phyloP scores from a whole-genome alignment of 2,329 filamentous ascomycete genomes.

The Trichophyton simii region DNA sequence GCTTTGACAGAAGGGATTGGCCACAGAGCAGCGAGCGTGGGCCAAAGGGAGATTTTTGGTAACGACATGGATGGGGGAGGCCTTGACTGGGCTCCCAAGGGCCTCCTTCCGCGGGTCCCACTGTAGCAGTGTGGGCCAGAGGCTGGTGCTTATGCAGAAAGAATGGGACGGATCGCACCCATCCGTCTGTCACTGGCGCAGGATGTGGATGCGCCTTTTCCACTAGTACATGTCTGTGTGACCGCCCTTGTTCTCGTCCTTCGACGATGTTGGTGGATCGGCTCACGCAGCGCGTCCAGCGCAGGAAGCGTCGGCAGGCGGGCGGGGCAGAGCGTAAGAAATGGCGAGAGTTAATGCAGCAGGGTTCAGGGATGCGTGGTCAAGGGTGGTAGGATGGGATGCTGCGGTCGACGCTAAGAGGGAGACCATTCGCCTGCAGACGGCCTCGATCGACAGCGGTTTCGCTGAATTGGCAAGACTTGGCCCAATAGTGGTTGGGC shows the following conservation, averaged over 20 bases:
- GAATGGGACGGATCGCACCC: constrained; percentile 7
- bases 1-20: not conserved
- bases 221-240: constrained; percentile 14
- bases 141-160: constrained; percentile 1
- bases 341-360: constrained; percentile 4
- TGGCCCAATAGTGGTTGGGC: constrained; percentile 6
- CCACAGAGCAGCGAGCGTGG: not conserved
- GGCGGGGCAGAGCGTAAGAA: constrained; percentile 1
- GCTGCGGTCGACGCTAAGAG: not conserved
- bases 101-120: constrained; percentile 1
- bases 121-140: not conserved
- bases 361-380: constrained; percentile 5
- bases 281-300: not conserved
- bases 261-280: constrained; percentile 5
- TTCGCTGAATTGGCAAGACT: constrained; percentile 5
- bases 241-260: constrained; percentile 7
- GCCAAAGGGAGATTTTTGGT: constrained; percentile 2
- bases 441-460: not conserved
- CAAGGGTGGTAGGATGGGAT: not conserved
- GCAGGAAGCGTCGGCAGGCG: not conserved
- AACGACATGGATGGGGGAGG: not conserved
- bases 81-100: not conserved
- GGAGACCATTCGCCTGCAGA: not conserved
- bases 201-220: constrained; percentile 14
- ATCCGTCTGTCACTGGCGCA: constrained; percentile 15